Evolutionary conservation across 305 asterid genomes (phyloP).

Genomic region (Solanum hybrid): DNA sequence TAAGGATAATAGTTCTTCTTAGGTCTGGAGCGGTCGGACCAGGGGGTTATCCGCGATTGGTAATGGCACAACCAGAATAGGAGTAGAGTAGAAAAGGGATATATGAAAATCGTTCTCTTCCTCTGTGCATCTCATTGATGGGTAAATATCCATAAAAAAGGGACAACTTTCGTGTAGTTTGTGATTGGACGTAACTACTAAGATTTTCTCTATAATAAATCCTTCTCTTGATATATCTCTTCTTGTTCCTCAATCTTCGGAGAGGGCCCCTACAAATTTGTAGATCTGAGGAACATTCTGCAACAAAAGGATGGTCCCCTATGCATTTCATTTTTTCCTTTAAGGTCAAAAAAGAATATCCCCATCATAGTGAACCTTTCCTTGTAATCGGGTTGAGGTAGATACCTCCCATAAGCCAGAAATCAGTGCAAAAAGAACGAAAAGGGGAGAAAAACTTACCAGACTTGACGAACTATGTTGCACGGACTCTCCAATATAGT

Average conservation of each 20-base stretch:
- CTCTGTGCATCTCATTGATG: neutral
- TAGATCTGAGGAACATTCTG: neutral
- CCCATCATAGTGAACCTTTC: neutral
- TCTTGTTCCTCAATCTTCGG: neutral
- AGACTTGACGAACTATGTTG: neutral
- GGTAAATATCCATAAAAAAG: neutral
- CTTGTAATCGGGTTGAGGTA: neutral
- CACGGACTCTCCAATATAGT: neutral
- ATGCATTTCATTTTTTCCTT: neutral
- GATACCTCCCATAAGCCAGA: neutral
- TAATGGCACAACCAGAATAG: neutral
- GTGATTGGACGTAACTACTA: neutral
- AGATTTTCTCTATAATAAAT: neutral
- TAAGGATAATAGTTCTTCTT: neutral
- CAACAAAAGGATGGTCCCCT: neutral
- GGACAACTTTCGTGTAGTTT: neutral
- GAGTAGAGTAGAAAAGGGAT: neutral
- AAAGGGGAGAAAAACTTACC: neutral
- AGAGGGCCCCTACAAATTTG: neutral
- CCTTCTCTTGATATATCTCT: neutral
- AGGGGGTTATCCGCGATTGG: neutral
- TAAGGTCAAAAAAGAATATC: neutral
- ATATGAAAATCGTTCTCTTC: neutral
- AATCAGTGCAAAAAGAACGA: neutral
- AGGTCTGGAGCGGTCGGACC: neutral